Base-by-base conservation (phyloP, 768 basidiomycete genomes). In the Mycena polygramma region DNA sequence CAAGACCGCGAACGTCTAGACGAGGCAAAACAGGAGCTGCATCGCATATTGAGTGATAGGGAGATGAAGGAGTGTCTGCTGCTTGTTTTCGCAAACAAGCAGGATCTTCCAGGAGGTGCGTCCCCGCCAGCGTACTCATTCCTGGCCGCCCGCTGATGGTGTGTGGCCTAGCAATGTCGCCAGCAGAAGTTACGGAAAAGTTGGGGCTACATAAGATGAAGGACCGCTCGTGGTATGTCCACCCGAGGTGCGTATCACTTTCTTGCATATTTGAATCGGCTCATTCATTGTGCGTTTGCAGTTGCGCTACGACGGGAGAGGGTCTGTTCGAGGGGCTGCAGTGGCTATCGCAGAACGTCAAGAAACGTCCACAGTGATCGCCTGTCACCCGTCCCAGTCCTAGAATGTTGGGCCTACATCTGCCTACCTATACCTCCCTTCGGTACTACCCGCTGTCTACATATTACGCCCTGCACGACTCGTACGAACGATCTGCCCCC, bases 81-180 rank as follows among this genome's bases (percentile, higher is more conserved):
- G 78, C 92, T 99, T 69, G 97, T 99, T n/a, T 99, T 99, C 82
- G 97, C 97, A 41, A 99, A 99, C 85, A 99, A 99, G 85, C 97
- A 99, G 83, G 97, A 99, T 88, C 83, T 99, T 75, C 96, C 96
- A 10, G 96, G 95, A 81, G 97, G 97, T 97, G 75, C 75, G 91
- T 85, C 10, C 65, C 24, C 9, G 48, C 30, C 24, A 5, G 43
- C 62, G 35, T 63, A 49, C 49, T 30, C 36, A 57, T 63, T 30
- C 45, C 22, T 53, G 41, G 41, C 36, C 63, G 63, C 35, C 57
- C 55, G 57, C 39, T 62, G 45, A 39, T 63, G 13, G 15, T 22
- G 46, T 48, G 20, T 48, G 78, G 59, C 41, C 24, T 66, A 96
- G 97, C 97, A 37, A 98, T 99, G 97, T 96, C 96, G n/a, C 97